These are phyloP conservation scores for Coemansia aciculifera DNA, from an alignment of 192 early-diverging fungal genomes.

Conservation along the genomic window DNA sequence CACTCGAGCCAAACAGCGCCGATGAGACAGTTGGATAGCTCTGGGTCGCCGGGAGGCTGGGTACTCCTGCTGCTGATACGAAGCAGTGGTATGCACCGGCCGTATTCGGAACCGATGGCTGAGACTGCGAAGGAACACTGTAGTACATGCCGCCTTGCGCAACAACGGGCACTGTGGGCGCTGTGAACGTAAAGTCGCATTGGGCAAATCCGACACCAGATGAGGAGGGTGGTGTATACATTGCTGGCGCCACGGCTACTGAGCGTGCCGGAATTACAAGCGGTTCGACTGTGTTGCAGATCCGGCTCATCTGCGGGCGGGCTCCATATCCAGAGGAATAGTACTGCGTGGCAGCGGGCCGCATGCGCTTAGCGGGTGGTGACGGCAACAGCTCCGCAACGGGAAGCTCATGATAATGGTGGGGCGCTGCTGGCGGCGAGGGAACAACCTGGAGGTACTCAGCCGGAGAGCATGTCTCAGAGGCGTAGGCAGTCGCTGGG, in stretches of 20 bases:
- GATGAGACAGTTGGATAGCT: slow-evolving; percentile 7
- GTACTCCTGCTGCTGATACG: not conserved
- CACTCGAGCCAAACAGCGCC: slow-evolving; percentile 8
- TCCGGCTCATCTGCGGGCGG: slow-evolving; percentile 2
- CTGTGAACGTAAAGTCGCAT: slow-evolving; percentile 47
- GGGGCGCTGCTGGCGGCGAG: slow-evolving; percentile 25
- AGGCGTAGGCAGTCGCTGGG: slow-evolving; percentile 11
- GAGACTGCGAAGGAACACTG: not conserved
- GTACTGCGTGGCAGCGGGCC: slow-evolving; percentile 17
- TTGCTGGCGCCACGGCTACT: slow-evolving; percentile 4
- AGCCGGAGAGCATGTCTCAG: slow-evolving; percentile 23
- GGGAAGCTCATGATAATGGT: slow-evolving; percentile 26
- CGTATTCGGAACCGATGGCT: not conserved
- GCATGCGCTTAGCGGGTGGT: slow-evolving; percentile 50
- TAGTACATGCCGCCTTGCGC: slow-evolving; percentile 6
- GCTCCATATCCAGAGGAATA: slow-evolving; percentile 13
- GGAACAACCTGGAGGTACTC: slow-evolving; percentile 48
- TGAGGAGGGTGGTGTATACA: slow-evolving; percentile 41
- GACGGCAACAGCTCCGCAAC: slow-evolving; percentile 26
- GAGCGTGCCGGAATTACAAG: slow-evolving; percentile 26
- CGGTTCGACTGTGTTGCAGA: slow-evolving; percentile 18
- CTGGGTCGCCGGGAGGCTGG: slow-evolving; percentile 14
- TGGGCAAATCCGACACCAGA: slow-evolving; percentile 30
- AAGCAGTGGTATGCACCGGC: slow-evolving; percentile 4
- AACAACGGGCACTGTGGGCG: slow-evolving; percentile 17